Evolutionary conservation across 2,329 filamentous ascomycete species (phyloP).

Genomic region (Neocucurbitaria cava): DNA sequence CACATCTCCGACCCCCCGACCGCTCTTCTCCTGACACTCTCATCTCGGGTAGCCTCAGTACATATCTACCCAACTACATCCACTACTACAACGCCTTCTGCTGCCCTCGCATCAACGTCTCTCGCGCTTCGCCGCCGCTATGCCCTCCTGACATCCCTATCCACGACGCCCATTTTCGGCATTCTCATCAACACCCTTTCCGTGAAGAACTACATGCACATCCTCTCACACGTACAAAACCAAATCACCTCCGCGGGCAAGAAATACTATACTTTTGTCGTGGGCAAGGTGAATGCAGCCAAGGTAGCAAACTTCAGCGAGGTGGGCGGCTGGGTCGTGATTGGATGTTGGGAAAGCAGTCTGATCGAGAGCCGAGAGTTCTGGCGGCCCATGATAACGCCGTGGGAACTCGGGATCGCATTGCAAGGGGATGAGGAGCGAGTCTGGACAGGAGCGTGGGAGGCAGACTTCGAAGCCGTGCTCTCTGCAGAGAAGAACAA

Average conservation of each 20-base stretch:
- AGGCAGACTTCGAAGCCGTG: slow-evolving; percentile 80
- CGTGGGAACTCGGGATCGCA: slow-evolving; percentile 85
- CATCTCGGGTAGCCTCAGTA: slow-evolving; percentile 78
- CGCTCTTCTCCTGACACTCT: slow-evolving; percentile 84
- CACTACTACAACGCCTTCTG: slow-evolving; percentile 18
- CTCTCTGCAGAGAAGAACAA: slow-evolving; percentile 49
- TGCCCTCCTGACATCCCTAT: slow-evolving; percentile 80
- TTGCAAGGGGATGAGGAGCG: slow-evolving; percentile 76
- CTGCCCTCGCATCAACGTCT: slow-evolving; percentile 60
- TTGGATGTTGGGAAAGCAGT: slow-evolving; percentile 97
- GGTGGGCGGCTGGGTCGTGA: slow-evolving; percentile 94
- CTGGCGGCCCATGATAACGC: slow-evolving; percentile 90
- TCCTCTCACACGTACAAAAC: slow-evolving; percentile 74
- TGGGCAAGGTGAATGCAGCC: slow-evolving; percentile 93
- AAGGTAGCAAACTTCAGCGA: slow-evolving; percentile 97
- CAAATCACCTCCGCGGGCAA: slow-evolving; percentile 83
- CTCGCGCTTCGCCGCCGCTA: slow-evolving; percentile 81
- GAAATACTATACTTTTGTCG: slow-evolving; percentile 95
- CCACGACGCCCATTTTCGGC: slow-evolving; percentile 83
- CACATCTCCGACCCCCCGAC: slow-evolving; percentile 83
- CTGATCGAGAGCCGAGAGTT: slow-evolving; percentile 89
- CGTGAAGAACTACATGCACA: slow-evolving; percentile 86
- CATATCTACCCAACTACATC: slow-evolving; percentile 74
- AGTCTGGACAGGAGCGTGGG: slow-evolving; percentile 88
- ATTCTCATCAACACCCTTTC: slow-evolving; percentile 96